Evolutionary conservation across 2,329 filamentous ascomycete species (phyloP).

Genomic region (Ustulina deusta): DNA sequence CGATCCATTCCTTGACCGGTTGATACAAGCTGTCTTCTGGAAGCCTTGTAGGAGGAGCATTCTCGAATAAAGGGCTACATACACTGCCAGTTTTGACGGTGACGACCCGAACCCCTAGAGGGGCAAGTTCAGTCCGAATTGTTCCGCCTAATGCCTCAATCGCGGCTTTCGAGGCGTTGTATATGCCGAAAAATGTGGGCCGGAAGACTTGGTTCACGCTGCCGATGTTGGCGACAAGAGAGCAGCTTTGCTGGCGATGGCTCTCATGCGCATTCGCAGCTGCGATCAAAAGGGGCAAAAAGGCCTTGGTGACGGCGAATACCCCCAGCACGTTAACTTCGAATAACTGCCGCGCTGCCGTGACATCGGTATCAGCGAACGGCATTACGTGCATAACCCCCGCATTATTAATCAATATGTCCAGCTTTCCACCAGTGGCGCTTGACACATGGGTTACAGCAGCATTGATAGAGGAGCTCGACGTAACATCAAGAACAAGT

Average conservation of each 20-base stretch:
- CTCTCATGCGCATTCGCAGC: slow-evolving; percentile 2
- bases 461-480: slow-evolving; percentile 2
- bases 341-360: slow-evolving; percentile 40
- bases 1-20: slow-evolving; percentile 2
- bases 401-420: slow-evolving; percentile 10
- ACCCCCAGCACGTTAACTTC: slow-evolving; percentile 49
- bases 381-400: slow-evolving; percentile 44
- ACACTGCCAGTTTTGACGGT: slow-evolving; percentile 12
- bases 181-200: slow-evolving; percentile 9
- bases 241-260: background rate
- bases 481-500: slow-evolving; percentile 2
- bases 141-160: slow-evolving; percentile 6
- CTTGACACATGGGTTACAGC: background rate
- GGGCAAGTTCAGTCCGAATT: slow-evolving; percentile 2
- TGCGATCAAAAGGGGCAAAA: slow-evolving; percentile 46
- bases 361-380: slow-evolving; percentile 43
- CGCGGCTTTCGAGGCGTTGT: slow-evolving; percentile 8
- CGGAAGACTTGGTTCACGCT: slow-evolving; percentile 11
- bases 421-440: slow-evolving; percentile 5
- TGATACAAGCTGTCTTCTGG: slow-evolving; percentile 4
- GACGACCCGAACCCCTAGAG: slow-evolving; percentile 1
- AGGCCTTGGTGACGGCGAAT: slow-evolving; percentile 49
- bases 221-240: slow-evolving; percentile 5
- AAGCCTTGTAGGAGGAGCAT: background rate
- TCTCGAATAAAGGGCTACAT: background rate